Conservation (phyloP, 2,329 filamentous ascomycete genomes). For the Fusarium sp. region DNA sequence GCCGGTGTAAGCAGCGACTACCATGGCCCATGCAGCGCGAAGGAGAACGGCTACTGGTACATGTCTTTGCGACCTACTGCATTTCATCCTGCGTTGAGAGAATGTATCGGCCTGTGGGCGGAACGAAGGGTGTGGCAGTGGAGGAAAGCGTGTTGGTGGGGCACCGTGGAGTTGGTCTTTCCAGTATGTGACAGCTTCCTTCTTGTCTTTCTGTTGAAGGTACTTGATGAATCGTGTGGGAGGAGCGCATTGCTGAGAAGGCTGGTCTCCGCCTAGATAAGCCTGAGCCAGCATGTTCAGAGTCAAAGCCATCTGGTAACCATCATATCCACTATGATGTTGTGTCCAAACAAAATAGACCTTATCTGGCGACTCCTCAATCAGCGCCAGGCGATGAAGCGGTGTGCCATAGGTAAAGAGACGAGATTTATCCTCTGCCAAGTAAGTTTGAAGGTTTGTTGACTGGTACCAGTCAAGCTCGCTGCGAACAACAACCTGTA, state of each 20-base stretch:
- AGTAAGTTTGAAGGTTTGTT: not conserved
- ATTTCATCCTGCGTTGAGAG: not conserved
- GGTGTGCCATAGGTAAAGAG: not conserved
- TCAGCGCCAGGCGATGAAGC: not conserved
- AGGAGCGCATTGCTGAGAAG: not conserved
- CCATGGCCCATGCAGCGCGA: conserved; percentile 6
- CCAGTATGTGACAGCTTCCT: not conserved
- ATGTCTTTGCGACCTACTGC: too few species aligned
- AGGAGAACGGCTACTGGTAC: not conserved
- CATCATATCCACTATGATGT: conserved; percentile 7
- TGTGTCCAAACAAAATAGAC: not conserved
- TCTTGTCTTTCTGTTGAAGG: not conserved
- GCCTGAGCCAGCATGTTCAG: conserved; percentile 1
- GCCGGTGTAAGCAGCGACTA: conserved; percentile 2
- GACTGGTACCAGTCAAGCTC: not conserved
- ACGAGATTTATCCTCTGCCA: not conserved
- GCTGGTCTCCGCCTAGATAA: not conserved
- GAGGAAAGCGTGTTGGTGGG: not conserved
- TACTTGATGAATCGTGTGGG: conserved; percentile 1
- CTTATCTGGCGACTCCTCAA: not conserved
- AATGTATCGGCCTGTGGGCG: too few species aligned
- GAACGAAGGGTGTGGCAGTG: not conserved
- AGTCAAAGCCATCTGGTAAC: conserved; percentile 1
- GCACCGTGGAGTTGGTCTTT: not conserved
- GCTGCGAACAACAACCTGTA: not conserved